phyloP scores from a whole-genome alignment of 1,284 basidiomycete species.

The Rhodotorula sp. region DNA sequence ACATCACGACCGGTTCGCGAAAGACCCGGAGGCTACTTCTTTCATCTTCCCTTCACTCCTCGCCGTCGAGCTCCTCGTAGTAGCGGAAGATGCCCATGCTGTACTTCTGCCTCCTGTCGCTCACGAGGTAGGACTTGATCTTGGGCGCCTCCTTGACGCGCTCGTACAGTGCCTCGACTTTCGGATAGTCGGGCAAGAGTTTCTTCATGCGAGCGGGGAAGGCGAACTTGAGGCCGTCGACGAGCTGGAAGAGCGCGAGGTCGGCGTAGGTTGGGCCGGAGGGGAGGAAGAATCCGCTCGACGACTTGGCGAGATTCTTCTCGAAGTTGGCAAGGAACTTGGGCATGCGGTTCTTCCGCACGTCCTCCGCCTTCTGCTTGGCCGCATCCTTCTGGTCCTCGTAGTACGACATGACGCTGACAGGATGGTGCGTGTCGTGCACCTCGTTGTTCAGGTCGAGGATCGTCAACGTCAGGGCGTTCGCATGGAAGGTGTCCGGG shows the following conservation, averaged over 20 bases:
- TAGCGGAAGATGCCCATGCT: conserved; percentile 54
- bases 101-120: conserved; percentile 51
- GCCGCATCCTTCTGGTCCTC: conserved; percentile 56
- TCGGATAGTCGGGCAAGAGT: conserved; percentile 47
- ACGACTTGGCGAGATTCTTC: conserved; percentile 46
- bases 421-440: conserved; percentile 50
- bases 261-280: conserved; percentile 54
- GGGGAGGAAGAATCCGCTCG: conserved; percentile 50
- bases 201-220: conserved; percentile 53
- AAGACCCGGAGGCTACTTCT: too few relatives aligned
- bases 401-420: conserved; percentile 51
- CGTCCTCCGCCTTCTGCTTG: conserved; percentile 48
- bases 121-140: conserved; percentile 54
- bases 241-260: conserved; percentile 54
- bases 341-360: conserved; percentile 54
- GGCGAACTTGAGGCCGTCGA: conserved; percentile 52
- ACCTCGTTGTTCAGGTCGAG: conserved; percentile 54
- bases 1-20: too few relatives aligned
- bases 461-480: conserved; percentile 54
- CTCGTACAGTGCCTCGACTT: conserved; percentile 42
- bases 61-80: conserved; percentile 55
- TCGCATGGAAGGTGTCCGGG: conserved; percentile 47
- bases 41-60: not conserved
- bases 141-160: conserved; percentile 46
- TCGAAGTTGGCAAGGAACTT: conserved; percentile 55